Conservation (phyloP, 768 basidiomycete species). For the Lactifluus subvellereus region DNA sequence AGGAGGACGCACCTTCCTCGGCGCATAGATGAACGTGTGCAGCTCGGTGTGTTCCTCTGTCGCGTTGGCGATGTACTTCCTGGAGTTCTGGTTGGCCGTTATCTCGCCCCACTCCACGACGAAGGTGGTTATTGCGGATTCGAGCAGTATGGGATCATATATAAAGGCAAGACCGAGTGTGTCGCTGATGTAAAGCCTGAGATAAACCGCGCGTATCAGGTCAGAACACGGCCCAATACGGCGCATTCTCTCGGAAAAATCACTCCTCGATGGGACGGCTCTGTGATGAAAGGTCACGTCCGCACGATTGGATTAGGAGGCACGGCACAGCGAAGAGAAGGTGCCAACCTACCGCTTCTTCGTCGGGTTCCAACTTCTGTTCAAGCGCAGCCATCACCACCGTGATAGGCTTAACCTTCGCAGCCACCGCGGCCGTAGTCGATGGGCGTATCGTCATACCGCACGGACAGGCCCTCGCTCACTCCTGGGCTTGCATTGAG, state of each 20-base stretch:
- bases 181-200: constrained; percentile 41
- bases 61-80: constrained; percentile 32
- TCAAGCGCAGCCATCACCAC: constrained; percentile 29
- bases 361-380: constrained; percentile 33
- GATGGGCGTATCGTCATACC: constrained; percentile 27
- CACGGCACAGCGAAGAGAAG: not conserved
- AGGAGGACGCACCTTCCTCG: constrained; percentile 37
- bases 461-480: constrained; percentile 20
- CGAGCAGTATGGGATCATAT: constrained; percentile 51
- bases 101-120: constrained; percentile 49
- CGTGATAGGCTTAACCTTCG: constrained; percentile 30
- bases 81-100: constrained; percentile 32
- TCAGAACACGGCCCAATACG: not conserved
- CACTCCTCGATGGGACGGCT: constrained; percentile 30
- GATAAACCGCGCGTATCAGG: constrained; percentile 19
- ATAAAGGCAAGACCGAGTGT: constrained; percentile 41
- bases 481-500: constrained; percentile 12
- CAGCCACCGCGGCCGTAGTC: constrained; percentile 30
- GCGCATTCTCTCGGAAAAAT: not conserved
- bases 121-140: constrained; percentile 38
- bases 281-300: not conserved
- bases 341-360: constrained; percentile 37
- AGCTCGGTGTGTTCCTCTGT: constrained; percentile 30
- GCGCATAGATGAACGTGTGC: constrained; percentile 48
- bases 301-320: not conserved